These are phyloP conservation scores for Penicillium dipodomyicola DNA, from an alignment of 495 filamentous ascomycete genomes.

Conservation along the genomic window DNA sequence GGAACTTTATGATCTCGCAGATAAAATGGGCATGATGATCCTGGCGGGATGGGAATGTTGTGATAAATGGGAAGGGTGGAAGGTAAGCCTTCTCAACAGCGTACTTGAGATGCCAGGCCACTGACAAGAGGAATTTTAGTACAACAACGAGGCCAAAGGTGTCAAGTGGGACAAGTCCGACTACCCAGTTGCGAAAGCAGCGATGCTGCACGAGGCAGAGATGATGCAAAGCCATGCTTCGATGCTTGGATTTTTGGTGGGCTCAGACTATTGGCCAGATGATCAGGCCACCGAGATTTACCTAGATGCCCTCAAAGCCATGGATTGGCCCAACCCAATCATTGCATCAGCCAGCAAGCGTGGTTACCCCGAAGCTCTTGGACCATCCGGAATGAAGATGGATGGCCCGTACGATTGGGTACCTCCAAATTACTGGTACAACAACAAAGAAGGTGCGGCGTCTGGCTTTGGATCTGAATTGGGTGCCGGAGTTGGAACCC, in stretches of 20 bases:
- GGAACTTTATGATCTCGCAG: slow-evolving; percentile 55
- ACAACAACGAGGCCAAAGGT: slow-evolving; percentile 53
- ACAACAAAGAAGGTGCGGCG: slow-evolving; percentile 50
- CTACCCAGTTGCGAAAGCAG: slow-evolving; percentile 51
- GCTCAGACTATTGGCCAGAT: slow-evolving; percentile 64
- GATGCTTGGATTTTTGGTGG: slow-evolving; percentile 56
- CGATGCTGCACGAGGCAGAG: slow-evolving; percentile 58
- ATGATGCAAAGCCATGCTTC: slow-evolving; percentile 59
- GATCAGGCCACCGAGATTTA: slow-evolving; percentile 53
- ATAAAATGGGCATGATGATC: slow-evolving; percentile 60
- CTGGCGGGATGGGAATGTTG: slow-evolving; percentile 67
- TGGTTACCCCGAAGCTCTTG: slow-evolving; percentile 50
- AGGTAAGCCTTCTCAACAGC: slow-evolving; percentile 19
- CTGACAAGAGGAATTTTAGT: slow-evolving; percentile 25
- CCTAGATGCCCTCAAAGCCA: slow-evolving; percentile 43
- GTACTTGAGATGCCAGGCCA: neutral
- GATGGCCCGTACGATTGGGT: slow-evolving; percentile 68
- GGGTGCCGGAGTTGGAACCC: slow-evolving; percentile 61
- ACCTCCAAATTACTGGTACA: slow-evolving; percentile 63
- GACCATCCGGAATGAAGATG: slow-evolving; percentile 63
- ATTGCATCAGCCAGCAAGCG: slow-evolving; percentile 56
- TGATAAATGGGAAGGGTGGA: slow-evolving; percentile 67
- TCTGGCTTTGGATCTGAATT: slow-evolving; percentile 64
- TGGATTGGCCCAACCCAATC: slow-evolving; percentile 57
- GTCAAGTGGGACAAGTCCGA: slow-evolving; percentile 51